Evolutionary conservation across 805 yeast species (phyloP), one percentile per base, ranked within the genome.

Genomic region (Sporopachydermia lactativora): DNA sequence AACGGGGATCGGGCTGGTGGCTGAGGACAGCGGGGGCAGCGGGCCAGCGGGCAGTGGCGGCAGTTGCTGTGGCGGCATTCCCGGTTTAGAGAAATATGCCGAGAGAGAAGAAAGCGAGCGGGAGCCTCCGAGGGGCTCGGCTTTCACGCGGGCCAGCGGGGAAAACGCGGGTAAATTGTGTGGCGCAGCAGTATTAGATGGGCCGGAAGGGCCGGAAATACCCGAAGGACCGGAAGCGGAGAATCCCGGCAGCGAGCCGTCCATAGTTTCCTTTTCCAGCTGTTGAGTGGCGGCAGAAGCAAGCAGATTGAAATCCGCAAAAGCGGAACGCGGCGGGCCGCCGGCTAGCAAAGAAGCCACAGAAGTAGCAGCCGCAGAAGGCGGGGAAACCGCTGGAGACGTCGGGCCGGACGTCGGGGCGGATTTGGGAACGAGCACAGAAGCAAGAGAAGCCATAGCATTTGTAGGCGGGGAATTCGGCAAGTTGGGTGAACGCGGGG

Each of bases 241-340:
- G 37, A 15, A 2, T 31, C 37, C 8, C 19, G 15, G 1, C 40
- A 18, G 11, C 42, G 37, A 18, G 24, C 19, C 5, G 34, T 15
- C 37, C 16, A 39, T 38, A 17, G 15, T 39, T 15, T 51, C 57
- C 24, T 45, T 57, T 51, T 65, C 69, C n/a, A 64, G 58, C 42
- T 62, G 61, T 43, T 65, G 67, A 4, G 68, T 55, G 1, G 69
- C 69, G 2, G 69, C 70, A 2, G 64, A 57, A 5, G 70, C 69
- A 39, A 64, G 51, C 19, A 62, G 54, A 45, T 64, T 60, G 31
- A 24, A 24, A 24, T 24, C 31, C 8, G 31, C 31, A 24, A 24
- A 24, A 8, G n/a, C 54, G 64, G 62, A 42, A 64, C 68, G 40
- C 54, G 56, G 19, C 51, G 52, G 19, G 49, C 42, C 14, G 42